A percentile compares a stretch with the other conserved stretches of the same genome.
phyloP scores from a whole-genome alignment of 2,329 filamentous ascomycete genomes.

The Fusarium secorum region DNA sequence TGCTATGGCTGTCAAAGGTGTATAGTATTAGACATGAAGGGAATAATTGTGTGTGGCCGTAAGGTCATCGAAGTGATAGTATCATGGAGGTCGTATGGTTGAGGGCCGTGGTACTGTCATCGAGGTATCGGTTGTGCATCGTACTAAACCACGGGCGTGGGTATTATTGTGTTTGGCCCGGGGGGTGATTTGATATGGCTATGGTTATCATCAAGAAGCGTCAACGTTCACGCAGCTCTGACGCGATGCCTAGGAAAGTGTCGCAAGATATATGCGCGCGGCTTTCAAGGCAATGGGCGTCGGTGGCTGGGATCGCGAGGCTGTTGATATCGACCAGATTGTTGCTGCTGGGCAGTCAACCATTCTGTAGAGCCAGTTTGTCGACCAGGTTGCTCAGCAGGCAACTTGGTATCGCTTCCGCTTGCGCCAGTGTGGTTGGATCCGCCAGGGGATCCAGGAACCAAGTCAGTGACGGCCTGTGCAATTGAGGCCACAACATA shows the following conservation, averaged over 20 bases:
- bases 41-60: slow-evolving; percentile 35
- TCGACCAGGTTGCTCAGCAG: slow-evolving; percentile 64
- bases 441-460: slow-evolving; percentile 55
- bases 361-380: slow-evolving; percentile 62
- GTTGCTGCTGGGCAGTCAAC: slow-evolving; percentile 57
- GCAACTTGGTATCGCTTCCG: slow-evolving; percentile 66
- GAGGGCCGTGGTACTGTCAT: slow-evolving; percentile 38
- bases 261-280: slow-evolving; percentile 29
- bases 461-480: slow-evolving; percentile 73
- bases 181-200: neutral
- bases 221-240: slow-evolving; percentile 1
- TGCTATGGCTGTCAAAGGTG: slow-evolving; percentile 43
- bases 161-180: slow-evolving; percentile 13
- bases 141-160: slow-evolving; percentile 26
- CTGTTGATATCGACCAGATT: slow-evolving; percentile 53
- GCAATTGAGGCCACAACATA: slow-evolving; percentile 79
- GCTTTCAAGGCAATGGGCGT: slow-evolving; percentile 46
- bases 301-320: slow-evolving; percentile 57
- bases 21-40: slow-evolving; percentile 42
- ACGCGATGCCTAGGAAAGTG: slow-evolving; percentile 8
- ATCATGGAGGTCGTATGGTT: slow-evolving; percentile 34
- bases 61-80: slow-evolving; percentile 40
- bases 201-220: slow-evolving; percentile 2
- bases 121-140: slow-evolving; percentile 33
- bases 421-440: slow-evolving; percentile 36